Evolutionary conservation across 1,284 basidiomycete genomes (phyloP), one percentile per base, ranked within the genome.

Genomic region (Marasmius sp.): DNA sequence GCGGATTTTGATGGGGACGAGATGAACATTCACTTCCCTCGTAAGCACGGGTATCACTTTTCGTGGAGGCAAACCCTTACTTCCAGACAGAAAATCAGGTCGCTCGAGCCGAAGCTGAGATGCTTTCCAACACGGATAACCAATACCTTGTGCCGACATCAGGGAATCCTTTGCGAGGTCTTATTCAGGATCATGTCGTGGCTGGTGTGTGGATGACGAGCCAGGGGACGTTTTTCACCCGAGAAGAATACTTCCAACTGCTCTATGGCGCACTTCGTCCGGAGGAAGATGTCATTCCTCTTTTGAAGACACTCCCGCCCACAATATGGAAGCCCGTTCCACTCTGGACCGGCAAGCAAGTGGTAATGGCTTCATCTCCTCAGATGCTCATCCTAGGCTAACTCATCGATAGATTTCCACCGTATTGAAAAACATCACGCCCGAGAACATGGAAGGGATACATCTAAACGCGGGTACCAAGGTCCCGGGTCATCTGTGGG

Each of bases 1-100:
- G 97, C 97, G 74, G 97, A 99, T 78, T 99, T 99, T 74, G 97
- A 99, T 73, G 97, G 97, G 70, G 97, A 99, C 79, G 95, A 99
- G 77, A 99, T 99, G 97, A 99, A 99, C 79, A 96, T 99, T 65
- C 97, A 99, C 79, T 99, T 99, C 72, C 95, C 97, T 69, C 97
- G 94, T 91, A 79, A 81, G 89, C 81, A 20, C 39, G 33, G 38
- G 16, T 20, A 5, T 2, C 27, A 27, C 22, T 33, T 43, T 9
- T 7, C 36, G 16, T 3, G 37, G 20, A 20, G 3, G 6, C 5
- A 18, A 34, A 34, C 16, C 33, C 20, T 48, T 2, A 41, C 27
- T 3, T 36, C 18, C 16, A 10, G 37, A 27, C 37, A 94, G 92
- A 97, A 77, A 95, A 94, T 69, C 89, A 95, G 68, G 85, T 97